These are phyloP conservation scores for Pistacia vera DNA, from an alignment of 345 rosid species.

Conservation along the genomic window DNA sequence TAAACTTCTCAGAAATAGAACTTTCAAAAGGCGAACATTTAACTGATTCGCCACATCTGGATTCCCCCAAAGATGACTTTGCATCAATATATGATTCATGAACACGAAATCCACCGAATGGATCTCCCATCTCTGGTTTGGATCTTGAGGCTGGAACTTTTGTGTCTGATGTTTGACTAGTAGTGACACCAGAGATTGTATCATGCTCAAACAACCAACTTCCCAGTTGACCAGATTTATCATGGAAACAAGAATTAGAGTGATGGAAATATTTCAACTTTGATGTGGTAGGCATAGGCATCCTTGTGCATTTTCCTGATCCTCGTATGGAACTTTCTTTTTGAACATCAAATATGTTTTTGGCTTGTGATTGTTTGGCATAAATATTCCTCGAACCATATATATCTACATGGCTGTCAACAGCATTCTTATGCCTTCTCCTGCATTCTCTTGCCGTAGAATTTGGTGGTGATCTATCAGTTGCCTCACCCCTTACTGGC, in stretches of 20 bases:
- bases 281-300: conserved; percentile 29
- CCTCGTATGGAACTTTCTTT: conserved; percentile 21
- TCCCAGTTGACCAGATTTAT: conserved; percentile 20
- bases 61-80: conserved; percentile 16
- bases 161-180: conserved; percentile 25
- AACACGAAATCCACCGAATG: conserved; percentile 18
- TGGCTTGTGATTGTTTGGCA: conserved; percentile 28
- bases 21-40: conserved; percentile 22
- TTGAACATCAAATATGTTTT: conserved; percentile 23
- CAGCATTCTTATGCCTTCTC: conserved; percentile 29
- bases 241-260: conserved; percentile 30
- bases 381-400: conserved; percentile 19
- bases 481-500: conserved; percentile 49
- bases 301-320: conserved; percentile 29
- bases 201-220: conserved; percentile 36
- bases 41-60: conserved; percentile 17
- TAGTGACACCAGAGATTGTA: conserved; percentile 31
- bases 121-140: conserved; percentile 29
- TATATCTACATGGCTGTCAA: conserved; percentile 29
- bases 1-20: conserved; percentile 26
- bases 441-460: conserved; percentile 28
- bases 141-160: conserved; percentile 24
- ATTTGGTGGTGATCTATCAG: conserved; percentile 28
- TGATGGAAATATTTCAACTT: conserved; percentile 31
- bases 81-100: conserved; percentile 21